Evolutionary conservation across 2,329 filamentous ascomycete genomes (phyloP), one percentile per base, ranked within the genome.

Genomic region (Claviceps purpurea): DNA sequence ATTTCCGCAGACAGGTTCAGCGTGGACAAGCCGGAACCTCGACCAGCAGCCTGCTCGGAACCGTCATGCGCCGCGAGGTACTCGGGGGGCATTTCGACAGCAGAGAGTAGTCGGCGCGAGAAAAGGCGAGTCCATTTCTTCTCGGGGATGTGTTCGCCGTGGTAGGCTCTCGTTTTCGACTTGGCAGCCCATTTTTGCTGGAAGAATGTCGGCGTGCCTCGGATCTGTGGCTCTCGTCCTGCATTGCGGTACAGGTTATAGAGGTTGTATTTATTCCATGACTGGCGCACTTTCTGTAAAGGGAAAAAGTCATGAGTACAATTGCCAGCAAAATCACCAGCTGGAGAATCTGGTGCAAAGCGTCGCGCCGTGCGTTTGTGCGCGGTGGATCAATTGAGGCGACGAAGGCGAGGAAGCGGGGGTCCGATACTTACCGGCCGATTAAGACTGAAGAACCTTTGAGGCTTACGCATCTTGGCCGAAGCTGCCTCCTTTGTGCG

Each of bases 141-240:
- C 73, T 98, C 93, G 58, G 84, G 82, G 59, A 98, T 84, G 65
- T 95, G 88, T 66, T 96, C 91, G 69, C 91, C 93, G 72, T 98
- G 93, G 70, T 97, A 98, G 57, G 78, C 83, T 59, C 93, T 84
- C 43, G 88, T 81, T 57, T 83, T 68, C 22, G 89, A 82, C 71
- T 98, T 98, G 62, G 91, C 87, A 1, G 72, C 70, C 91, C 91
- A 98, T 84, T 98, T 98, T 71, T 97, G 91, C 76, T 97, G 91
- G 78, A 95, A 98, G 72, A 93, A 94, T 45, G 90, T 96, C 56
- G 72, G 69, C 49, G 59, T 60, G 16, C 65, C 62, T 20, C 58
- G 63, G 37, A 64, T 61, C 24, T 58, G 57, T 5, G 62, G 56
- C 60, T 63, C 67, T 48, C 58, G 58, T 16, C 66, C 67, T 34